Percentiles rank a stretch among this genome's conserved stretches.
phyloP scores from a whole-genome alignment of 2,329 filamentous ascomycete species.

The Talaromyces sp. region DNA sequence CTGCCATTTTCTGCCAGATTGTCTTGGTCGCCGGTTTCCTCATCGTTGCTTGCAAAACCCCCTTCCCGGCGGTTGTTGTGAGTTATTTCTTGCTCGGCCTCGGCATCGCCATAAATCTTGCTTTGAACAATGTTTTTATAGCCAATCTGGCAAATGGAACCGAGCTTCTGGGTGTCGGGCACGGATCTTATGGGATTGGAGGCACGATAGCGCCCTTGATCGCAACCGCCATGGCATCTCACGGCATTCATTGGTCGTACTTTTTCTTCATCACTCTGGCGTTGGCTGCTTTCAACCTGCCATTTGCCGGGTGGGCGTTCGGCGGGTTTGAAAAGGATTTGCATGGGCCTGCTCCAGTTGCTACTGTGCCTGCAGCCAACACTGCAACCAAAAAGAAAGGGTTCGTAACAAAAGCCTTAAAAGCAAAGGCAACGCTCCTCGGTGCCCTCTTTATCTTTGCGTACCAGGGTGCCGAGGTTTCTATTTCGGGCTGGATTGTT shows the following conservation, averaged over 20 bases:
- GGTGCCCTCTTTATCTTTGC: constrained; percentile 79
- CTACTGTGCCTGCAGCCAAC: constrained; percentile 40
- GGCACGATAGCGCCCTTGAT: constrained; percentile 64
- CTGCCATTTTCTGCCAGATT: constrained; percentile 55
- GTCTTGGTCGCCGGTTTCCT: constrained; percentile 60
- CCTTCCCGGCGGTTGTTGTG: constrained; percentile 63
- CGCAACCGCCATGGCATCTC: constrained; percentile 67
- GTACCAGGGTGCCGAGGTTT: constrained; percentile 81
- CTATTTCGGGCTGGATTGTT: constrained; percentile 81
- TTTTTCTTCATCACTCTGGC: constrained; percentile 68
- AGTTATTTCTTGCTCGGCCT: constrained; percentile 65
- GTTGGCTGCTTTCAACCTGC: constrained; percentile 54
- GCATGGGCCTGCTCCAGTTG: constrained; percentile 38
- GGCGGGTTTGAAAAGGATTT: constrained; percentile 63
- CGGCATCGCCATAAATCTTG: constrained; percentile 48
- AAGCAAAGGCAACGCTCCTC: constrained; percentile 60
- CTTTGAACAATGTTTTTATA: constrained; percentile 55
- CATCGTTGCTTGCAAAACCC: constrained; percentile 62
- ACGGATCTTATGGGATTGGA: constrained; percentile 53
- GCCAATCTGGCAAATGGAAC: constrained; percentile 51
- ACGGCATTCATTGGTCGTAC: constrained; percentile 59
- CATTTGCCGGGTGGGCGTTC: constrained; percentile 63
- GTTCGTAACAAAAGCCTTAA: constrained; percentile 46
- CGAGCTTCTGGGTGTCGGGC: constrained; percentile 39
- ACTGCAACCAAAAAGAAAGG: constrained; percentile 17